Percentiles rank a stretch among this genome's conserved stretches.
These are phyloP conservation scores for Agaricus subrufescens DNA, from an alignment of 768 basidiomycete species.

Conservation along the genomic window DNA sequence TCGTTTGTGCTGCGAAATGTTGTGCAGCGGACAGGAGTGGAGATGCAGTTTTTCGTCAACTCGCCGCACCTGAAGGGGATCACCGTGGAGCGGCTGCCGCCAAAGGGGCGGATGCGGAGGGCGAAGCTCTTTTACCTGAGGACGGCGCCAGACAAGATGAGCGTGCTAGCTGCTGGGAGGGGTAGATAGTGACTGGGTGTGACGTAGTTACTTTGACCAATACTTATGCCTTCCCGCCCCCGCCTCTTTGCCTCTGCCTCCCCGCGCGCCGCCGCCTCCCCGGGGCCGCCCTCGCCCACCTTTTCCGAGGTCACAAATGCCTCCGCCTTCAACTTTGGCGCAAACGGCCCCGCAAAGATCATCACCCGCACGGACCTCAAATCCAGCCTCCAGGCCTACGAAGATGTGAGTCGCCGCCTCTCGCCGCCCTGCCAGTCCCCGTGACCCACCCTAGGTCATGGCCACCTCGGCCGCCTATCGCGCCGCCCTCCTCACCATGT, in stretches of 20 bases:
- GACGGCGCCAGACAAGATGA: constrained; percentile 84
- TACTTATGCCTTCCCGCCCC: constrained; percentile 42
- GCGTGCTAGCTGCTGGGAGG: constrained; percentile 51
- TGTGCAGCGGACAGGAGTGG: constrained; percentile 86
- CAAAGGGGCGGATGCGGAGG: constrained; percentile 59
- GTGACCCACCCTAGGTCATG: constrained; percentile 52
- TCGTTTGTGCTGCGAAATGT: constrained; percentile 89
- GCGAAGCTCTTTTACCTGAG: constrained; percentile 83
- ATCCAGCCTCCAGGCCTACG: constrained; percentile 73
- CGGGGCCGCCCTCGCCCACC: constrained; percentile 74
- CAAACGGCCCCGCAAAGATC: constrained; percentile 72
- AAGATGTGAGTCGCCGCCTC: constrained; percentile 50
- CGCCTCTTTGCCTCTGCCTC: constrained; percentile 47
- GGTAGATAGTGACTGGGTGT: neutral
- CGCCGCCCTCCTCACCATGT: constrained; percentile 73
- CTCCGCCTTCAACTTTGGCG: constrained; percentile 73
- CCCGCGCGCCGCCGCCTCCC: constrained; percentile 38
- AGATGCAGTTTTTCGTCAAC: constrained; percentile 86
- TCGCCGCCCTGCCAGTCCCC: neutral
- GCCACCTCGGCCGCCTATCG: constrained; percentile 75
- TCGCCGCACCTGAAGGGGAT: constrained; percentile 88
- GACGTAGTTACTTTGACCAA: constrained; percentile 4
- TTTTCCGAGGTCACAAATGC: constrained; percentile 79
- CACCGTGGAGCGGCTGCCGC: constrained; percentile 66
- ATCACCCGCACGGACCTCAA: constrained; percentile 79